Evolutionary conservation across 345 rosid species (phyloP), one percentile per base, ranked within the genome.

Genomic region (Firmiana major): DNA sequence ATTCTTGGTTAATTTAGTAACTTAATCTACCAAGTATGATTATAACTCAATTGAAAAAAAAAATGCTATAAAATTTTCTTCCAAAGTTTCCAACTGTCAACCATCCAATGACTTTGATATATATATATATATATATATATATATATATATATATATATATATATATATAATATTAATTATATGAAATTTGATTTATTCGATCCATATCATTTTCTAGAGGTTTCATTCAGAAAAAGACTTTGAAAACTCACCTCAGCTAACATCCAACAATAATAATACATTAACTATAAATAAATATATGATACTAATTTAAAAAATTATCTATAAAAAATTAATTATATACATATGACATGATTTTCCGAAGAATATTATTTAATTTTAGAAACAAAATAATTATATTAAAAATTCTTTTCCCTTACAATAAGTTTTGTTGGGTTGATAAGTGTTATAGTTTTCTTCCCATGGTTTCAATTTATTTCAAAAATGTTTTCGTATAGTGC

Each of bases 171-270:
- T 8, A 9, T 8, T 42, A 6, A 45, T 45, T 0, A 19, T 17
- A 58, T 21, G 55, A 51, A 8, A 28, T 6, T 6, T 10, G 1
- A 24, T 63, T 31, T 34, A 63, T 63, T 34, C 66, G 9, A 63
- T n/a, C n/a, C 66, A 63, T 31, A 15, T 63, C 46, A 34, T 63
- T 63, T 63, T 34, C 22, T 6, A 15, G 5, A 9, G 22, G 12
- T 63, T 31, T 63, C 68, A 16, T 63, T 38, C 45, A 9, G 45
- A 63, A 63, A 63, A 8, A 3, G 74, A 70, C 74, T 13, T 46
- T 70, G 74, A 70, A 70, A 70, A 46, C 40, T 70, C 73, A 21
- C 17, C 31, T 45, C 13, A 45, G 15, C 73, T 42, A 68, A 45
- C 53, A 9, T 66, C 24, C 15, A 40, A 8, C n/a, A 40, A 9